Conservation (phyloP, 2,329 filamentous ascomycete species). For the Myriangium duriaei region DNA sequence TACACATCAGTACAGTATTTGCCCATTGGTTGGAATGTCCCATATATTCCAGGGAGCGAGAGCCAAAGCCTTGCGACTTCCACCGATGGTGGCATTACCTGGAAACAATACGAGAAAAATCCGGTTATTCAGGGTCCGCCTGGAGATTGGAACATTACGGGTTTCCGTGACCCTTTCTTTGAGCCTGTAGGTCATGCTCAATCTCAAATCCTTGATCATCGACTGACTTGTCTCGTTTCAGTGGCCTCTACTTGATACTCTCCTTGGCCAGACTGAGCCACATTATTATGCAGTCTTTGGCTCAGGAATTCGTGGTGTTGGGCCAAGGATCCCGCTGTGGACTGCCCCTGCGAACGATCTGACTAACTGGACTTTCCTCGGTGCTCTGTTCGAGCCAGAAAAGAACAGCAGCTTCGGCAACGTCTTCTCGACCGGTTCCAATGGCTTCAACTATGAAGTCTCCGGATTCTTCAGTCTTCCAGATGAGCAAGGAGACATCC, state of each 20-base stretch:
- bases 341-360: constrained; percentile 31
- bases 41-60: constrained; percentile 33
- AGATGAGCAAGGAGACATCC: constrained; percentile 30
- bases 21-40: constrained; percentile 34
- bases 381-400: constrained; percentile 33
- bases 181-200: constrained; percentile 19
- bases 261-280: constrained; percentile 29
- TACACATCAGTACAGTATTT: constrained; percentile 36
- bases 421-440: constrained; percentile 31
- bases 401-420: constrained; percentile 30
- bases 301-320: constrained; percentile 35
- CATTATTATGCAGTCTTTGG: constrained; percentile 36
- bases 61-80: constrained; percentile 34
- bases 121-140: constrained; percentile 33
- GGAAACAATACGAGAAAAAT: constrained; percentile 34
- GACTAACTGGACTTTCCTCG: constrained; percentile 36
- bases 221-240: too few species aligned
- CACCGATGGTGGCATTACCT: constrained; percentile 34
- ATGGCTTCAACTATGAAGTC: constrained; percentile 37
- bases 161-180: constrained; percentile 28
- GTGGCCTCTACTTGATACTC: constrained; percentile 22
- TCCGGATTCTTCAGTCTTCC: constrained; percentile 35
- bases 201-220: too few species aligned
- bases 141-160: constrained; percentile 34
- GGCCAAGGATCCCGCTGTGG: constrained; percentile 36